Base-by-base conservation (phyloP, 1,139 yeast genomes). In the Arxiozyma heterogenica region DNA sequence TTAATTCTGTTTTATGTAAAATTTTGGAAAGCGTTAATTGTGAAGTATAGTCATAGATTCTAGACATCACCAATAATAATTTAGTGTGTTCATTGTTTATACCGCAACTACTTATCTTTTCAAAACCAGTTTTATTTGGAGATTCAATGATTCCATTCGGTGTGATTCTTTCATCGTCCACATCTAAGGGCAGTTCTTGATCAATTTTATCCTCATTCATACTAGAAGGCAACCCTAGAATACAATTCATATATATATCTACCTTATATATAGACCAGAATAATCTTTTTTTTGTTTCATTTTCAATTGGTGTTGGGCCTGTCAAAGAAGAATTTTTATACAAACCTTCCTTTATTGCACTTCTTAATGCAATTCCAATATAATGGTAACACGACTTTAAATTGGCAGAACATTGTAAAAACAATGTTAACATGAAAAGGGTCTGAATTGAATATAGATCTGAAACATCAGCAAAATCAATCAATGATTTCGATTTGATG, bases 191-290 rank as follows among this genome's bases (percentile, higher is more conserved):
- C 63, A 86, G 73, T 55, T 84, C 90, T 66, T 88, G 96, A 69
- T 88, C 95, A 61, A 87, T 84, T 61, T 89, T 95, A 59, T 82
- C 86, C 61, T 86, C 91, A 60, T 66, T 63, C 17, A 71, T 58
- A n/a, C 71, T 66, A 38, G 65, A 74, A 0, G 97, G 97, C 51
- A 90, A 73, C 0, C 96, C 96, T 59, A 90, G 69, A 72, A 90
- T 82, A 4, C 95, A 86, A 67, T 87, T 88, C 63, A 89, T 86
- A 66, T 90, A 90, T 46, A 89, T 82, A 67, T 90, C 96, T 84
- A 89, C 83, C 66, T 89, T 89, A 68, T 86, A 86, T 58, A 89
- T 84, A 1, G 96, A 86, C 84, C 91, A 90, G 65, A 90, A 90
- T 41, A 90, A 73, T 57, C 96, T 75, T 66, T 88, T 89, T 57